Percentiles rank a stretch among this genome's conserved stretches.
Evolutionary conservation across 2,329 filamentous ascomycete genomes (phyloP).

Genomic region (Penicillium sp.): DNA sequence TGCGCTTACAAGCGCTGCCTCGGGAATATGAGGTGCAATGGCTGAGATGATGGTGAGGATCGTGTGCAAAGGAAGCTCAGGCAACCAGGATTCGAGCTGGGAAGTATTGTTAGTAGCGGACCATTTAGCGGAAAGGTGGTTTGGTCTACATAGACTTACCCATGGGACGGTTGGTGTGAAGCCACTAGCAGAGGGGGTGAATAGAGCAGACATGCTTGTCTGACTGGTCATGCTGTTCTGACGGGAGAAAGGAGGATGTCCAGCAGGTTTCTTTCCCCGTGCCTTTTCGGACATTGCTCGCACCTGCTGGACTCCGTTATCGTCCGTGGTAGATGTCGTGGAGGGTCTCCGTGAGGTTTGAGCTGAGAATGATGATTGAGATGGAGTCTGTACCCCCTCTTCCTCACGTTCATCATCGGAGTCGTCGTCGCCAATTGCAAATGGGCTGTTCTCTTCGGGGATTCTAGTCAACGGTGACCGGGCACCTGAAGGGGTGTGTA

Average conservation of each 20-base stretch:
- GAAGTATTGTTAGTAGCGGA: constrained; percentile 15
- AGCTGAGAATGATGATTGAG: constrained; percentile 55
- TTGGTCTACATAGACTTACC: constrained; percentile 43
- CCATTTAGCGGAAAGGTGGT: too few species aligned
- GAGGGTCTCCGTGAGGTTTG: constrained; percentile 64
- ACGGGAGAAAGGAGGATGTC: constrained; percentile 75
- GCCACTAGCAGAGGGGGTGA: constrained; percentile 50
- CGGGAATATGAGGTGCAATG: constrained; percentile 52
- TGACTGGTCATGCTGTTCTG: constrained; percentile 88
- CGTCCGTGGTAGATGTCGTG: constrained; percentile 65
- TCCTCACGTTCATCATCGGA: constrained; percentile 62
- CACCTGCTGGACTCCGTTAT: constrained; percentile 76
- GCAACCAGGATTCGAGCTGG: constrained; percentile 88
- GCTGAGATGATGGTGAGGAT: constrained; percentile 71
- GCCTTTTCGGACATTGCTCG: constrained; percentile 97
- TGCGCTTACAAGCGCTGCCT: constrained; percentile 43
- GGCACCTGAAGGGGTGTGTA: constrained; percentile 48
- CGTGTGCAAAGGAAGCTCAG: constrained; percentile 83
- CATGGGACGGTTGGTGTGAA: constrained; percentile 80
- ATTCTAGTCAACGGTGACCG: constrained; percentile 63
- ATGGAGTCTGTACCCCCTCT: constrained; percentile 60
- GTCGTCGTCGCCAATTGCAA: constrained; percentile 75
- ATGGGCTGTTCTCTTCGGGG: constrained; percentile 74
- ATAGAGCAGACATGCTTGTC: constrained; percentile 60
- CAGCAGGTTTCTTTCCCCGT: constrained; percentile 88